These are phyloP conservation scores for Diaporthe citrichinensis DNA, from an alignment of 2,329 filamentous ascomycete genomes.

Conservation along the genomic window DNA sequence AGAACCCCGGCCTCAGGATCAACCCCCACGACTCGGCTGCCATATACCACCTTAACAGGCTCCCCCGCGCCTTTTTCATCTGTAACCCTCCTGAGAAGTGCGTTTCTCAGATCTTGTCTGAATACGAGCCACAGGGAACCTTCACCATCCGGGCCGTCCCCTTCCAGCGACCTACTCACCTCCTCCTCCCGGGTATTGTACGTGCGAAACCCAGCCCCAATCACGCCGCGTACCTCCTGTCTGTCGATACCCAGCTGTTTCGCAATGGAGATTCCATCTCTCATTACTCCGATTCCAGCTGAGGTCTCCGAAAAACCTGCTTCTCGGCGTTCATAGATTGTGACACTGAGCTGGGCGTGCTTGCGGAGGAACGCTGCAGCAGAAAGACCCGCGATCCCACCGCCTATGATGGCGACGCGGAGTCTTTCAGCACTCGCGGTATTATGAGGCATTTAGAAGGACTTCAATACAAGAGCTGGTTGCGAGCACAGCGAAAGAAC, in stretches of 20 bases:
- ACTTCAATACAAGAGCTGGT: not conserved
- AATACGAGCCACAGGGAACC: not conserved
- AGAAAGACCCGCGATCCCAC: not conserved
- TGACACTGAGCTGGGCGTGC: conserved; percentile 3
- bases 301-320: not conserved
- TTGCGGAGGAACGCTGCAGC: conserved; percentile 10
- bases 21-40: not conserved
- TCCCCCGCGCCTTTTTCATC: not conserved
- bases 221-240: not conserved
- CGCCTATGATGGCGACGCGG: conserved; percentile 14
- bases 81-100: not conserved
- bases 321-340: not conserved
- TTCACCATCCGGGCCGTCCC: conserved; percentile 7
- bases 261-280: not conserved
- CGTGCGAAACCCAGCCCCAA: not conserved
- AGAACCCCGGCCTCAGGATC: not conserved
- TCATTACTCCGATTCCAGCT: not conserved
- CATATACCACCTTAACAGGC: not conserved
- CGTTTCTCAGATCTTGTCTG: conserved; percentile 11
- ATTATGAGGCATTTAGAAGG: not conserved
- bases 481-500: not conserved
- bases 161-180: not conserved
- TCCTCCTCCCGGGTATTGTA: conserved; percentile 1
- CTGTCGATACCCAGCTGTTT: not conserved
- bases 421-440: not conserved